These are phyloP conservation scores for Debaryomyces prosopidis DNA, from an alignment of 805 yeast genomes.

Conservation along the genomic window DNA sequence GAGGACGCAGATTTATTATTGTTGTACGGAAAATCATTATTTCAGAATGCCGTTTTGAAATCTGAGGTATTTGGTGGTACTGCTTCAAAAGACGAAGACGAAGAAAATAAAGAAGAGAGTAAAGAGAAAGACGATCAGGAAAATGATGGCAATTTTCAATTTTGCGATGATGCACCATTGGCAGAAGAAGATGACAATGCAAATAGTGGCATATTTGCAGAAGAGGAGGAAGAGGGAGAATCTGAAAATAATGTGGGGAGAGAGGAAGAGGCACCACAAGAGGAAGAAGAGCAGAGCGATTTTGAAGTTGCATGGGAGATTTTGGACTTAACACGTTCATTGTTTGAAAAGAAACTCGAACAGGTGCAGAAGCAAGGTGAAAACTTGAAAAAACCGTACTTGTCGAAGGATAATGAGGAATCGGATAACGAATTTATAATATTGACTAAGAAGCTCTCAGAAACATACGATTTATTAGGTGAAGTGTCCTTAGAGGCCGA, in stretches of 20 bases:
- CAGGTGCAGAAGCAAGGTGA: slow-evolving; percentile 5
- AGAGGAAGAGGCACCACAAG: slow-evolving; percentile 15
- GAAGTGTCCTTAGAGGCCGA: slow-evolving; percentile 90
- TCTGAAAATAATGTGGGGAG: slow-evolving; percentile 28
- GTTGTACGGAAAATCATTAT: slow-evolving; percentile 78
- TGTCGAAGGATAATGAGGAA: slow-evolving; percentile 28
- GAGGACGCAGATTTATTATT: slow-evolving; percentile 74
- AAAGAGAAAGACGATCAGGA: slow-evolving; percentile 21
- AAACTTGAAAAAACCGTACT: slow-evolving; percentile 23
- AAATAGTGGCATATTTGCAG: slow-evolving; percentile 12
- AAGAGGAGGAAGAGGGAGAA: slow-evolving; percentile 17
- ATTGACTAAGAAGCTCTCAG: slow-evolving; percentile 59
- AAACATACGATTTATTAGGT: slow-evolving; percentile 77
- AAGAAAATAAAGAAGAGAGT: slow-evolving; percentile 19
- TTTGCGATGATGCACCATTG: slow-evolving; percentile 24
- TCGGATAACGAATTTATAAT: slow-evolving; percentile 33
- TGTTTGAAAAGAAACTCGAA: slow-evolving; percentile 51
- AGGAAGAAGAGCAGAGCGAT: slow-evolving; percentile 56
- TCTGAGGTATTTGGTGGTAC: slow-evolving; percentile 73
- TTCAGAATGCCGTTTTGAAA: slow-evolving; percentile 70
- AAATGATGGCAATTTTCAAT: slow-evolving; percentile 28
- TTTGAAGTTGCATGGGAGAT: slow-evolving; percentile 90
- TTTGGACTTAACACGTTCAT: slow-evolving; percentile 71
- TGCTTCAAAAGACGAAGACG: slow-evolving; percentile 19
- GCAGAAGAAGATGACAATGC: slow-evolving; percentile 22